phyloP scores from a whole-genome alignment of 805 yeast species.

The Candida insectorum region DNA sequence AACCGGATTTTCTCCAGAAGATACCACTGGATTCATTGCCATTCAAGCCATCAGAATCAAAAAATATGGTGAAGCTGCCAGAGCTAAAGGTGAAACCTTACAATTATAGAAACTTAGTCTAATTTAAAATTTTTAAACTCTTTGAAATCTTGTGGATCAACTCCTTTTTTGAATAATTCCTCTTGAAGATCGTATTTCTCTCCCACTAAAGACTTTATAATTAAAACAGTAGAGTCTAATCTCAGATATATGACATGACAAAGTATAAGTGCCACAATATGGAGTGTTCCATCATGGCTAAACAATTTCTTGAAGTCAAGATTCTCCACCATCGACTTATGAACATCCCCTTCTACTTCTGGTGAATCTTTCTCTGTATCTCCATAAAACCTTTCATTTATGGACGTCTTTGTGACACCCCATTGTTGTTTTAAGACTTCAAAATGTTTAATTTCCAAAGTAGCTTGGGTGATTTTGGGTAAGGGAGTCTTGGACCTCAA shows the following conservation, averaged over 20 bases:
- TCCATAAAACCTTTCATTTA: constrained; percentile 23
- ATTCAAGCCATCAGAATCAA: constrained; percentile 98
- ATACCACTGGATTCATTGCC: constrained; percentile 95
- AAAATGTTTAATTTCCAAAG: constrained; percentile 26
- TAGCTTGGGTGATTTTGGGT: constrained; percentile 31
- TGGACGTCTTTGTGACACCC: constrained; percentile 21
- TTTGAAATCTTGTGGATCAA: neutral
- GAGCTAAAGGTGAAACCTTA: constrained; percentile 64
- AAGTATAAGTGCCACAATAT: constrained; percentile 23
- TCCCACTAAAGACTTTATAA: constrained; percentile 31
- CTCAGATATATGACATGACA: constrained; percentile 28
- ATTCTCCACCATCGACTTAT: constrained; percentile 15
- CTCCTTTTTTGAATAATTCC: constrained; percentile 2
- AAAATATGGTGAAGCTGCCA: constrained; percentile 95
- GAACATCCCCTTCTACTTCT: constrained; percentile 5
- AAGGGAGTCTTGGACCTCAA: constrained; percentile 20
- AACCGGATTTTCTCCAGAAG: constrained; percentile 96
- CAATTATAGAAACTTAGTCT: constrained; percentile 28
- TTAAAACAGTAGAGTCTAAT: constrained; percentile 26
- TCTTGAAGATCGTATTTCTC: constrained; percentile 27
- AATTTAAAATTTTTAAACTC: neutral
- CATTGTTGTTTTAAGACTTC: constrained; percentile 24
- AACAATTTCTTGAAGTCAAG: constrained; percentile 24
- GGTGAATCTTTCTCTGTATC: neutral
- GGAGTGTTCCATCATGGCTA: constrained; percentile 28